Conservation (phyloP, 306 rosid genomes). For the Trichosanthes truncata region DNA sequence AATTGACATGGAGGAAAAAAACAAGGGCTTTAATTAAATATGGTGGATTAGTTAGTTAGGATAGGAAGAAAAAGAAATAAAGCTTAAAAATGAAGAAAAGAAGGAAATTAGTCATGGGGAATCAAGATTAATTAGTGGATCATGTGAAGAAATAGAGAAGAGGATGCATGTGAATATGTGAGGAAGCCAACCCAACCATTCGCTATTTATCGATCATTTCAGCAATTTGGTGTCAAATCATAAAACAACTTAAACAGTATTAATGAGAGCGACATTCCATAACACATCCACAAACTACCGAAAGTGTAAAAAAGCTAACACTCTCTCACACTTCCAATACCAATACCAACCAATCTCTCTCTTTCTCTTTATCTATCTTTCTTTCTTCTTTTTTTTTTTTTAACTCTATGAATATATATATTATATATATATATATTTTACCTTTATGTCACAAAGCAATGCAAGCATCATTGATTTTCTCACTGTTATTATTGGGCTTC, state of each 20-base stretch:
- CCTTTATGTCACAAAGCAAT: background rate
- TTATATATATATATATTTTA: background rate
- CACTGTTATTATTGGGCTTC: constrained; percentile 3
- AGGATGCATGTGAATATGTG: background rate
- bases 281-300: constrained; percentile 3
- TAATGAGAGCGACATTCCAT: constrained; percentile 6
- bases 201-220: background rate
- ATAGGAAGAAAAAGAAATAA: too few relatives aligned
- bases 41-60: background rate
- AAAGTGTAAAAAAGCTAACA: background rate
- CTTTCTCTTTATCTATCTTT: background rate
- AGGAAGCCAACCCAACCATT: background rate
- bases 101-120: too few relatives aligned
- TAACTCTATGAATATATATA: background rate
- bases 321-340: background rate
- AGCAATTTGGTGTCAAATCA: constrained; percentile 1
- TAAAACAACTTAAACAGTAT: background rate
- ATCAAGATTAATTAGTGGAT: too few relatives aligned
- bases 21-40: background rate
- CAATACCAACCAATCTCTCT: too few relatives aligned
- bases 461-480: background rate
- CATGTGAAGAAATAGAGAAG: background rate
- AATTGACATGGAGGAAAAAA: background rate
- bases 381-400: too few relatives aligned
- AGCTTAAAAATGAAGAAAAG: background rate